Percentiles rank a stretch among this genome's conserved stretches.
phyloP scores from a whole-genome alignment of 495 filamentous ascomycete species.

The Hypomontagnella submonticulosa region DNA sequence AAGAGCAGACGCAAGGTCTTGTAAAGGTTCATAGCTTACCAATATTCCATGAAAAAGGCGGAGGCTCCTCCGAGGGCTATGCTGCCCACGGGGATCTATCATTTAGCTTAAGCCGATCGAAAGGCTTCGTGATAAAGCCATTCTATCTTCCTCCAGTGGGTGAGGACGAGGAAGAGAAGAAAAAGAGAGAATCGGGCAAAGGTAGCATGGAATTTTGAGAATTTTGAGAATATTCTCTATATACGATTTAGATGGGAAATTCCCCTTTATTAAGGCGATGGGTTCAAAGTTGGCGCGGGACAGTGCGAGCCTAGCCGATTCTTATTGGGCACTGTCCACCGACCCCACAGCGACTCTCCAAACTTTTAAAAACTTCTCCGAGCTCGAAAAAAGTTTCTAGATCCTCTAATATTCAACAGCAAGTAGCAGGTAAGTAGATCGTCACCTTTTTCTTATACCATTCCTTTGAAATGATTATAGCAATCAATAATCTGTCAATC shows the following conservation, averaged over 20 bases:
- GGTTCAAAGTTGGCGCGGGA: no score
- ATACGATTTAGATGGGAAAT: no score
- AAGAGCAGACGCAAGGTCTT: constrained; percentile 87
- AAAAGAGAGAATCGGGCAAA: constrained; percentile 53
- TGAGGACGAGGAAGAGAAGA: constrained; percentile 77
- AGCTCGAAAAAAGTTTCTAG: constrained; percentile 28
- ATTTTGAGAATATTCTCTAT: constrained; percentile 62
- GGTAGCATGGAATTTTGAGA: constrained; percentile 77
- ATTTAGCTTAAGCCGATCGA: constrained; percentile 86
- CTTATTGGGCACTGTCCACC: constrained; percentile 9
- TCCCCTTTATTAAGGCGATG: no score
- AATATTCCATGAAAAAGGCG: constrained; percentile 85
- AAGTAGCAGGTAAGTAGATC: constrained; percentile 39
- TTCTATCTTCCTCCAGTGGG: constrained; percentile 92
- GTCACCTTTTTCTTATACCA: constrained; percentile 5
- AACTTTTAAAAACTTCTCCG: constrained; percentile 34
- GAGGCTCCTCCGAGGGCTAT: constrained; percentile 74
- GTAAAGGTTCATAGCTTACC: constrained; percentile 84
- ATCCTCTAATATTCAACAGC: constrained; percentile 30
- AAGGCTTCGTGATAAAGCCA: constrained; percentile 82
- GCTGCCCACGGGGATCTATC: constrained; percentile 85
- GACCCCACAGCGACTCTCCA: constrained; percentile 31
- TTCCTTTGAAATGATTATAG: constrained; percentile 73
- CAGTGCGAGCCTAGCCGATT: no score
- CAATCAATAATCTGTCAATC: constrained; percentile 85